Base-by-base conservation (phyloP, 192 early-diverging fungal genomes). In the Phlyctochytrium bullatum region DNA sequence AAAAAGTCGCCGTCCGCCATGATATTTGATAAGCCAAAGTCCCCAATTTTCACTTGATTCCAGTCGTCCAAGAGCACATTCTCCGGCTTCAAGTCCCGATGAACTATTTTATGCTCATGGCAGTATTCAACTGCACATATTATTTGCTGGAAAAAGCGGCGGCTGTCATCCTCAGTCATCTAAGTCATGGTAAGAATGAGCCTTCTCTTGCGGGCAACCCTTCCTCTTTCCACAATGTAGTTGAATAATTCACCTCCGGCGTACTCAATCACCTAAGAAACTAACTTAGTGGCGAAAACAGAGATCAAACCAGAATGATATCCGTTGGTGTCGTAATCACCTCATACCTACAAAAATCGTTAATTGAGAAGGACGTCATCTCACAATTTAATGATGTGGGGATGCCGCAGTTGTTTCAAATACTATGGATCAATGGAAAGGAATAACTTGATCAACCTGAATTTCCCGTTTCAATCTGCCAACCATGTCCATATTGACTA, bases 341-440 rank as follows among this genome's bases (percentile, higher is more conserved):
- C 75, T 98, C 97, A 82, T 98, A 92, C 69, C 89, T 90, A 29
- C 25, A 40, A 78, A 32, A 14, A 1, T 34, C 33, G 32, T 27
- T 61, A 52, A 27, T 24, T 29, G 32, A 66, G 33, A 33, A 61
- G 17, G 17, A 27, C 33, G 31, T 35, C 32, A 68, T 75, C 80
- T 84, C 20, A 95, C 79, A 98, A 83, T 82, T 98, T 98, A 78
- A 97, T 97, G 66, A 97, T 98, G 75, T 98, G 97, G 40, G 95
- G 94, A 73, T 98, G 97, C 63, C 95, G 87, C 31, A 98, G 82
- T 59, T 96, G 79, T 73, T 93, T 94, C 29, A 97, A 80, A 72
- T 95, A 97, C 33, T 66, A 47, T 47, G 20, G 20, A 20, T 47
- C 10, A 47, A 47, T 47, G 40, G 20, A 47, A 47, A 47, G 20